Base-by-base conservation (phyloP, 1,284 basidiomycete genomes). In the Coniferiporia sulphurascens region DNA sequence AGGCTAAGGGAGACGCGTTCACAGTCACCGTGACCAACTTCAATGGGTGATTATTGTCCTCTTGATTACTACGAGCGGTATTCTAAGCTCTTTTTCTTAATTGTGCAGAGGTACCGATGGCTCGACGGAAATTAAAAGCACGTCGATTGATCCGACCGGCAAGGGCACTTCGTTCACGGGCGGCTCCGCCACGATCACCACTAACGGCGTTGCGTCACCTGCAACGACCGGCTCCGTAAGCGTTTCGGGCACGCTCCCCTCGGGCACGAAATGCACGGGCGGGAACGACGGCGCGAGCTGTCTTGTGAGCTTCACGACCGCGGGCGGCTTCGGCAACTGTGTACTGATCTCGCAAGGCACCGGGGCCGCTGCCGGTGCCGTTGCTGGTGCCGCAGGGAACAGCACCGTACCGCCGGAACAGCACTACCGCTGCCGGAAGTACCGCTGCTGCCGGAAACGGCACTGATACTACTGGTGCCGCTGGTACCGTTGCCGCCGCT, bases 311-410 rank as follows among this genome's bases (percentile, higher is more conserved):
- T 74, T 81, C 65, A 74, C 67, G 51, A 75, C 76, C 22, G 68
- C 73, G 35, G 73, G 71, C 19, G 76, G 77, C 13, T 81, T 81
- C 64, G 81, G 79, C 57, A 81, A 81, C 66, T 83, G 80, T 62
- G 74, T 78, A n/a, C 77, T 76, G 52, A 75, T 76, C 55, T 61
- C 60, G 36, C 60, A 61, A 43, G 56, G 48, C 6, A 35, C 8
- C 17, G 59, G 27, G 2, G 59, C 56, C 12, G 50, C 17, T n/a
- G n/a, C n/a, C n/a, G n/a, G n/a, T n/a, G n/a, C n/a, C n/a, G n/a
- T n/a, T n/a, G n/a, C n/a, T n/a, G n/a, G n/a, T n/a, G n/a, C n/a
- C n/a, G n/a, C n/a, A n/a, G n/a, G n/a, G n/a, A n/a, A n/a, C n/a
- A n/a, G n/a, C n/a, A n/a, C n/a, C n/a, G n/a, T n/a, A n/a, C n/a